phyloP scores from a whole-genome alignment of 768 basidiomycete species.

The Boletus barrowsii region DNA sequence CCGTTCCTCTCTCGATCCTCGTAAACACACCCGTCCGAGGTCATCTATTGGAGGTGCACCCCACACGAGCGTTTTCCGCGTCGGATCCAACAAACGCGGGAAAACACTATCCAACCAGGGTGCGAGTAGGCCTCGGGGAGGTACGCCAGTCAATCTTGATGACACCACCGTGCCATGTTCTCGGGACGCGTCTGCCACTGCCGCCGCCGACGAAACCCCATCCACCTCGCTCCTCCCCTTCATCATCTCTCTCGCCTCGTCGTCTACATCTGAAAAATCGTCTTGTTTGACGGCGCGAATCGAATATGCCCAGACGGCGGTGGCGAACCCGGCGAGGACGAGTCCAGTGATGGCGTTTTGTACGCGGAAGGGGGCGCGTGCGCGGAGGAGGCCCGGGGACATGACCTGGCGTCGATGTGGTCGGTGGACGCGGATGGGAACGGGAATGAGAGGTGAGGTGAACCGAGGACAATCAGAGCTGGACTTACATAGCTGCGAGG shows the following conservation, averaged over 20 bases:
- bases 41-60: conserved; percentile 69
- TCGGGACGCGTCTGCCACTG: neutral
- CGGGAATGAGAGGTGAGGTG: no score
- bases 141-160: neutral
- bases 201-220: neutral
- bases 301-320: conserved; percentile 87
- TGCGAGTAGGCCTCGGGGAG: conserved; percentile 45
- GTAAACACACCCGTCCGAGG: conserved; percentile 42
- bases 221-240: conserved; percentile 2
- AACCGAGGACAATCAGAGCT: no score
- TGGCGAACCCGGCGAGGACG: conserved; percentile 66
- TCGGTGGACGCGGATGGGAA: neutral
- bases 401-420: conserved; percentile 46
- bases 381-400: conserved; percentile 85
- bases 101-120: conserved; percentile 42
- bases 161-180: no score
- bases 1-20: neutral
- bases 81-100: conserved; percentile 57
- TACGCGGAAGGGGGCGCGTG: conserved; percentile 77
- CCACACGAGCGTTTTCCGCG: conserved; percentile 63
- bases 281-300: conserved; percentile 94
- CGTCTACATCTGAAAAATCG: conserved; percentile 83
- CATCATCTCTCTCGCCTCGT: conserved; percentile 63
- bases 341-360: conserved; percentile 80
- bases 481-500: conserved; percentile 37